A percentile compares a stretch with the other conserved stretches of the same genome.
These are phyloP conservation scores for Rhodamnia rubescens DNA, from an alignment of 345 rosid species.

Conservation along the genomic window DNA sequence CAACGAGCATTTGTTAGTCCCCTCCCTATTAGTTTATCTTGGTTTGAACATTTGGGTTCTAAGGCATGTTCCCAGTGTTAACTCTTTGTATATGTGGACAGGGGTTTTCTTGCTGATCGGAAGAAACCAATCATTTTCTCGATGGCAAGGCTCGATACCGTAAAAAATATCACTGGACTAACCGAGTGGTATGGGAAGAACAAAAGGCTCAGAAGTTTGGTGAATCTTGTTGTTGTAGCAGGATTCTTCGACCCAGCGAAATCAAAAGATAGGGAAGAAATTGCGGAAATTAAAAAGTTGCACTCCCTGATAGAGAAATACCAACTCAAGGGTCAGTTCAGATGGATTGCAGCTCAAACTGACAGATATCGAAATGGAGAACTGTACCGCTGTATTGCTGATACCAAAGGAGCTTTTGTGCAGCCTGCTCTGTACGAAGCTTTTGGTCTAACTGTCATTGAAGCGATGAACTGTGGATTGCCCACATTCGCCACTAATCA, in stretches of 20 bases:
- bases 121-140: slow-evolving; percentile 87
- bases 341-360: slow-evolving; percentile 95
- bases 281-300: slow-evolving; percentile 80
- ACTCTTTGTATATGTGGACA: slow-evolving; percentile 11
- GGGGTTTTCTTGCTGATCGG: slow-evolving; percentile 71
- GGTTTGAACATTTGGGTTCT: neutral
- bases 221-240: slow-evolving; percentile 81
- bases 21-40: neutral
- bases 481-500: slow-evolving; percentile 90
- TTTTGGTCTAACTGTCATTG: slow-evolving; percentile 87
- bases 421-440: slow-evolving; percentile 98
- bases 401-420: slow-evolving; percentile 80
- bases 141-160: slow-evolving; percentile 93
- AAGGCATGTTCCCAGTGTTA: neutral
- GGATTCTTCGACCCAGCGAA: slow-evolving; percentile 76
- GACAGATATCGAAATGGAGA: slow-evolving; percentile 84
- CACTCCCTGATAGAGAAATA: slow-evolving; percentile 61
- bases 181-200: slow-evolving; percentile 92
- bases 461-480: slow-evolving; percentile 95
- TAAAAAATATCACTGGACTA: slow-evolving; percentile 82
- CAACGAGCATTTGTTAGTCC: slow-evolving; percentile 61
- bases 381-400: slow-evolving; percentile 85
- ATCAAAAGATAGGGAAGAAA: slow-evolving; percentile 85
- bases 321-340: slow-evolving; percentile 66
- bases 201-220: slow-evolving; percentile 59